Base-by-base conservation (phyloP, 2,329 filamentous ascomycete genomes). In the Alternaria brassicicola region DNA sequence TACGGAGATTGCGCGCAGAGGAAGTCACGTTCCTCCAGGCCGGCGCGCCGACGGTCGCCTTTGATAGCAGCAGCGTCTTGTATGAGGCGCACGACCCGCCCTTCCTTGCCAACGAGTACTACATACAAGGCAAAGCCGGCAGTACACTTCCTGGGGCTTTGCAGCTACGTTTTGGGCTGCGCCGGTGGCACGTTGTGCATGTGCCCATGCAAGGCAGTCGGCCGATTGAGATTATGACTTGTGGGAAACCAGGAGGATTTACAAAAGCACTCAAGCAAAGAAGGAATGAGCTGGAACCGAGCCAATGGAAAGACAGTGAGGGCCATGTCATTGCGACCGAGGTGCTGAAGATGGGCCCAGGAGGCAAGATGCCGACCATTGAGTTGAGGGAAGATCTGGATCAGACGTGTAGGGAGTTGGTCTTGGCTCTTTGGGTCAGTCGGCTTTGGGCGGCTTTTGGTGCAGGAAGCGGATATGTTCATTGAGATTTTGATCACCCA, bases 71-170 rank as follows among this genome's bases (percentile, higher is more conserved):
- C 4, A 38, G 52, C 12, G 55, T 60, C 2, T 55, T 73, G 2
- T 73, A 73, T 52, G 69, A 73, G 51, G 61, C 65, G n/a, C 65
- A 64, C 39, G 65, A 67, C n/a, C 67, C 66, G 12, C 66, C 70
- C 4, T 62, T 69, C 10, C 47, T 68, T 2, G 48, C 55, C 28
- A 66, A 71, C 38, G 65, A 70, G 25, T 67, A 62, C 51, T 68
- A 66, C 25, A 59, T 72, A 6, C 48, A 53, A 17, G 69, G 70
- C 23, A 65, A 62, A 39, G 25, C 52, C 36, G 21, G 13, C 39
- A 23, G 47, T 17, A 21, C 68, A 53, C 55, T 70, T 9, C 66
- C 62, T 6, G 67, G 68, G 35, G 49, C 61, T 5, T 6, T 72
- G 7, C 62, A 65, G 26, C 7, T 72, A 25, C 68, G 65, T 15